Conservation (phyloP, 441 rosid species). For the Metrosideros polymorpha region DNA sequence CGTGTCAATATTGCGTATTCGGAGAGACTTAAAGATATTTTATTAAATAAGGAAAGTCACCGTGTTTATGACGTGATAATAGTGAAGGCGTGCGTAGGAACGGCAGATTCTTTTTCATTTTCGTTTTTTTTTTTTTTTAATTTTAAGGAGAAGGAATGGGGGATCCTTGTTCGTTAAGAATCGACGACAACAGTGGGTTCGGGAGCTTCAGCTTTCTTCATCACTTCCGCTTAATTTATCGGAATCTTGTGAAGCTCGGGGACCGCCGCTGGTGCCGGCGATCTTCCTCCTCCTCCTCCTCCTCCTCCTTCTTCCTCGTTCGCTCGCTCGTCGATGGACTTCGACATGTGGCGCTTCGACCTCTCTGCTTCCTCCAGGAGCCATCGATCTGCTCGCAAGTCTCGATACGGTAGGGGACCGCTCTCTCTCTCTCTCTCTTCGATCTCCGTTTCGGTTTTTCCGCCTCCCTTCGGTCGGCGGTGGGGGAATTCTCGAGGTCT, state of each 20-base stretch:
- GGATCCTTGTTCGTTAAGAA: not conserved
- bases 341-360: not conserved
- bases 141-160: not conserved
- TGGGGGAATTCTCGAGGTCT: not conserved
- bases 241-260: not conserved
- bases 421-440: not conserved
- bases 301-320: not conserved
- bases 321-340: not conserved
- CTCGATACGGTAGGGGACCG: not conserved
- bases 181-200: not conserved
- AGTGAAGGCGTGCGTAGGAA: not conserved
- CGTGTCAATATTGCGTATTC: not conserved
- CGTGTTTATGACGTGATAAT: not conserved
- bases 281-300: too few species aligned
- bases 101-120: not conserved
- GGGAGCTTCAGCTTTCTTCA: not conserved
- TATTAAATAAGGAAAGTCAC: not conserved
- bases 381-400: not conserved
- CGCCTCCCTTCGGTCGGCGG: not conserved
- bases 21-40: not conserved
- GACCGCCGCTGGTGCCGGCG: too few species aligned
- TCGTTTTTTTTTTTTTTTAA: rapidly evolving
- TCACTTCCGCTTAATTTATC: not conserved
- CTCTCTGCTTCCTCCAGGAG: not conserved
- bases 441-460: not conserved